Base-by-base conservation (phyloP, 768 basidiomycete species). In the Gloeophyllum trabeum region DNA sequence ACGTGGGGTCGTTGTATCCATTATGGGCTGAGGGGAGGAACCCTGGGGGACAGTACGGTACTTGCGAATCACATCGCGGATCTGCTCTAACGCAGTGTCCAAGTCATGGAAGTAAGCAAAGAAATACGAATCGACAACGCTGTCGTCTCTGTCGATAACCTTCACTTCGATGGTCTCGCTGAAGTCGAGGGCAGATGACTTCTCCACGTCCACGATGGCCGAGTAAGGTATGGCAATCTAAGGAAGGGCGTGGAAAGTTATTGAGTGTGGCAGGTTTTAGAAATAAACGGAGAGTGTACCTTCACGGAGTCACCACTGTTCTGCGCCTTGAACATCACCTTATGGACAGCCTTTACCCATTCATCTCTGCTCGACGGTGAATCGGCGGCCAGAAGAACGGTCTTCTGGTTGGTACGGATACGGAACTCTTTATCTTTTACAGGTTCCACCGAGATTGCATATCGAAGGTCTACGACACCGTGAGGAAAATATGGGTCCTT, bases 401-500 rank as follows among this genome's bases (percentile, higher is more conserved):
- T 73, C 62, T 82, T 84, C 57, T 89, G 81, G 52, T 84, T 84
- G 5, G 91, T 93, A 24, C 86, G 69, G 18, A 97, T 59, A 36
- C 84, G 83, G 54, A 97, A 81, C 35, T 80, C 86, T 51, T 71
- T 83, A 51, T 91, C 84, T 12, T 76, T 74, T 3, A 69, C 61
- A 1, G 87, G 67, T 42, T 97, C 93, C 56, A 94, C 96, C 19
- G 84, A 75, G 35, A 89, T 83, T 5, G 86, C 85, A 60, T 98
- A 98, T 46, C 92, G 86, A 24, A 99, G 64, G 53, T 96, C 91
- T n/a, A 93, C 72, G 43, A 97, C 91, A 20, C 92, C 96, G 50
- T 92, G 87, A 7, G 93, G 88, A 59, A 99, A 99, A 61, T 99
- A 99, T 2, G 93, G 94, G 52, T 99, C 92, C 91, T 94, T 46